phyloP scores from a whole-genome alignment of 768 basidiomycete species.

The Crassisporium funariophilum region DNA sequence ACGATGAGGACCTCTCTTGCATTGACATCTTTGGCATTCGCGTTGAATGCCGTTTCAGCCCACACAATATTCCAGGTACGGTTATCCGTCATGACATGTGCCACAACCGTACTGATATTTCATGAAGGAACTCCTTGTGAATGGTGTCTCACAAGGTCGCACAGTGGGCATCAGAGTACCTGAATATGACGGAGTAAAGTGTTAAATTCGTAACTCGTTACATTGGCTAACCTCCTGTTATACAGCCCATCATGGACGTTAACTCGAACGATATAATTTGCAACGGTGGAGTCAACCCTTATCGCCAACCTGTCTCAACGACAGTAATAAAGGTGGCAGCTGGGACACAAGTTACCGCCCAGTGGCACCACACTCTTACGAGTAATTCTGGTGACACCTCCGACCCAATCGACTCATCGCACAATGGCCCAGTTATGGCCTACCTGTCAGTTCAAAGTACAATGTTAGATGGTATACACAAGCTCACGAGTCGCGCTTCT shows the following conservation, averaged over 20 bases:
- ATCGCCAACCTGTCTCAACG: conserved; percentile 46
- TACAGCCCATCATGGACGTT: conserved; percentile 57
- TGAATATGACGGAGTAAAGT: conserved; percentile 49
- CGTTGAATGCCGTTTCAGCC: too few relatives aligned
- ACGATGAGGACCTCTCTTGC: too few relatives aligned
- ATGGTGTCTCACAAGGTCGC: conserved; percentile 51
- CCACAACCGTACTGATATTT: too few relatives aligned
- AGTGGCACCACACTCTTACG: conserved; percentile 51
- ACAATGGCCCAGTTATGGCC: conserved; percentile 54
- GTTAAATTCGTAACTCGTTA: too few relatives aligned
- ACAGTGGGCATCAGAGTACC: conserved; percentile 43
- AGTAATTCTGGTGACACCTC: conserved; percentile 41
- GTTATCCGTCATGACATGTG: too few relatives aligned
- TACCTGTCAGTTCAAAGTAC: conserved; percentile 43
- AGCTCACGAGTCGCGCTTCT: neutral
- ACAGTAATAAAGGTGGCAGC: conserved; percentile 51
- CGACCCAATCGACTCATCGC: conserved; percentile 54
- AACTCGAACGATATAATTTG: conserved; percentile 58
- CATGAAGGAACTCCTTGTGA: conserved; percentile 48
- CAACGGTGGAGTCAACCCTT: conserved; percentile 62
- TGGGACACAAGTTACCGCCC: conserved; percentile 52
- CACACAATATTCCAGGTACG: too few relatives aligned
- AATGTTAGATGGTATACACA: neutral
- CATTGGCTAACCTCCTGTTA: neutral
- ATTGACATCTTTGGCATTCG: too few relatives aligned